Evolutionary conservation across 116 monocot species (phyloP).

Genomic region (Iris pallida): DNA sequence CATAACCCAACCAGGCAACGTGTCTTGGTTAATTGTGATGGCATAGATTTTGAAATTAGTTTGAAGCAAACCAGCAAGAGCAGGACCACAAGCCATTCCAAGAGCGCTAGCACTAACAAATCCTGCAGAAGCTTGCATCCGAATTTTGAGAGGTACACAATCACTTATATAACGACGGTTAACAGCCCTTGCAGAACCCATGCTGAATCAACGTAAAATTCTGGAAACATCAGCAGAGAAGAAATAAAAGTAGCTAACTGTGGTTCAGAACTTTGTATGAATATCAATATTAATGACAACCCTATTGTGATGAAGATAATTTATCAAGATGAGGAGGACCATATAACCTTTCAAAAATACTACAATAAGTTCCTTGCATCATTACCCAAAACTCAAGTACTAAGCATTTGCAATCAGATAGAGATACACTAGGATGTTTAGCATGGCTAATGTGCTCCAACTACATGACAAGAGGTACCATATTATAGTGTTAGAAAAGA

Average conservation of each 20-base stretch:
- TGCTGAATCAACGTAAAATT: conserved; percentile 25
- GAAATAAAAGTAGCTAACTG: not conserved
- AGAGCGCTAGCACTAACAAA: conserved; percentile 81
- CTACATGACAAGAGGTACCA: too few relatives aligned
- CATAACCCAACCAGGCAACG: conserved; percentile 78
- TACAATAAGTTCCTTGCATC: too few relatives aligned
- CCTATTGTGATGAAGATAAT: too few relatives aligned
- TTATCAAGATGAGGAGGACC: too few relatives aligned
- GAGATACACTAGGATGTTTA: too few relatives aligned
- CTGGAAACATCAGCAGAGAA: not conserved
- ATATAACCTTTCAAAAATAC: too few relatives aligned
- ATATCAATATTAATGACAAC: not conserved
- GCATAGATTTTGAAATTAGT: conserved; percentile 47
- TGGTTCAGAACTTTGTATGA: too few relatives aligned
- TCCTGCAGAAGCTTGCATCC: conserved; percentile 66
- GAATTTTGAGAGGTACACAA: conserved; percentile 52
- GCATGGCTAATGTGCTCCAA: too few relatives aligned
- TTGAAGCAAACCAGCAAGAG: conserved; percentile 64
- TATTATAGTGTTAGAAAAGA: too few relatives aligned
- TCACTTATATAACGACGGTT: conserved; percentile 76
- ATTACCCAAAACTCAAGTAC: too few relatives aligned
- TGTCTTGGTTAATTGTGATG: conserved; percentile 57
- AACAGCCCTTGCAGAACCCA: conserved; percentile 76
- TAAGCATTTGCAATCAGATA: too few relatives aligned
- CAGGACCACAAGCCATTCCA: conserved; percentile 85